phyloP scores from a whole-genome alignment of 1,139 yeast species.

The Candida tropicalis region DNA sequence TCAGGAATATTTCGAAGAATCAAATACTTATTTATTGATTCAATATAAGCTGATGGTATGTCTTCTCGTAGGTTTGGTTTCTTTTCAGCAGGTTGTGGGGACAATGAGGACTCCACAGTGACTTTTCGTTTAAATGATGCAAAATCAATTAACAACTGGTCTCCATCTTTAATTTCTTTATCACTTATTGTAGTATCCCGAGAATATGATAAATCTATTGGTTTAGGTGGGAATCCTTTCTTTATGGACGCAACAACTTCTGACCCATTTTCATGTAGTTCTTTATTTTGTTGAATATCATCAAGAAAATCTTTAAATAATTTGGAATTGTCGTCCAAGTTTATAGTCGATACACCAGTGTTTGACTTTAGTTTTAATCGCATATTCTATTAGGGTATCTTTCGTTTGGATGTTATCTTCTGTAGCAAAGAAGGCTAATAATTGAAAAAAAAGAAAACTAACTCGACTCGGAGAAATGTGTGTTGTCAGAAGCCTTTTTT shows the following conservation, averaged over 20 bases:
- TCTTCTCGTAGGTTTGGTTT: constrained; percentile 18
- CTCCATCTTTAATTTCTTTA: constrained; percentile 58
- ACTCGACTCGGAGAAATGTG: too few relatives aligned
- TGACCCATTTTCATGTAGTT: constrained; percentile 18
- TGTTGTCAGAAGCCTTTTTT: too few relatives aligned
- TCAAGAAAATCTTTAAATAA: constrained; percentile 21
- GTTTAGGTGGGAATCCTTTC: constrained; percentile 64
- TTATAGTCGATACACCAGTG: constrained; percentile 20
- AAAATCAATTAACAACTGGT: constrained; percentile 49
- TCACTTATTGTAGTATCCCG: constrained; percentile 27
- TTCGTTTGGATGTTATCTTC: too few relatives aligned
- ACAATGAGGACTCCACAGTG: background rate
- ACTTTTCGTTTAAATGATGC: constrained; percentile 11
- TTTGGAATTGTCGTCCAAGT: constrained; percentile 14
- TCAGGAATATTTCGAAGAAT: constrained; percentile 68
- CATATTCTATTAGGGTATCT: constrained; percentile 17
- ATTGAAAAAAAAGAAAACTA: too few relatives aligned
- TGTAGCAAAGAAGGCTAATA: too few relatives aligned
- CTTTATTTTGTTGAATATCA: constrained; percentile 17
- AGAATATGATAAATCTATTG: constrained; percentile 31
- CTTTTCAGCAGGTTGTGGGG: constrained; percentile 9
- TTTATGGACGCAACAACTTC: constrained; percentile 31
- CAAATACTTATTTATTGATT: constrained; percentile 27
- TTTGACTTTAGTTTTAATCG: constrained; percentile 27
- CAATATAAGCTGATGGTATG: constrained; percentile 32